These are phyloP conservation scores for Trypanosoma rangeli DNA, from an alignment of 208 protist genomes.

Conservation along the genomic window DNA sequence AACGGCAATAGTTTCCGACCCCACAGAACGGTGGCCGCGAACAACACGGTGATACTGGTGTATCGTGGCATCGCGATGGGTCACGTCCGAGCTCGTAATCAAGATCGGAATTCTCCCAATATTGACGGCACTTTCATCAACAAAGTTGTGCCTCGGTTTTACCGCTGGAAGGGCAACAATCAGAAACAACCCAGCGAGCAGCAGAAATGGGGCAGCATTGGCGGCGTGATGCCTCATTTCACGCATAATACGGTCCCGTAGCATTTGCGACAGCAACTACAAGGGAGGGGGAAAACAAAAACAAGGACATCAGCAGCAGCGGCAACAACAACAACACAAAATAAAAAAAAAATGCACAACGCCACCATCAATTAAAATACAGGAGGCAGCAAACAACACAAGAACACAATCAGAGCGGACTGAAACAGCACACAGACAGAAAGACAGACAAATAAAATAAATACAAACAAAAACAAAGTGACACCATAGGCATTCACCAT, in stretches of 20 bases:
- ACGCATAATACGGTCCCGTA: slow-evolving; percentile 21
- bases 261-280: slow-evolving; percentile 30
- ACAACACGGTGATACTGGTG: slow-evolving; percentile 39
- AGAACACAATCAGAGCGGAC: neutral
- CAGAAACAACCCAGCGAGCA: slow-evolving; percentile 40
- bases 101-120: slow-evolving; percentile 24
- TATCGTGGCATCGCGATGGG: slow-evolving; percentile 23
- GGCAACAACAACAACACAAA: slow-evolving; percentile 5
- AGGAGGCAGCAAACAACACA: neutral
- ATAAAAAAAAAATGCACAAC: slow-evolving; percentile 14
- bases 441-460: neutral
- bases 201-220: slow-evolving; percentile 40
- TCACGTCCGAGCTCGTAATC: neutral
- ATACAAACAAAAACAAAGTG: slow-evolving; percentile 19
- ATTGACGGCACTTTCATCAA: slow-evolving; percentile 67
- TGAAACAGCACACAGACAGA: neutral
- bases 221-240: slow-evolving; percentile 36
- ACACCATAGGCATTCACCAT: neutral
- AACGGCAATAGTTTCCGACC: slow-evolving; percentile 60
- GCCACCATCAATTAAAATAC: slow-evolving; percentile 7
- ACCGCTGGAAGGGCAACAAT: slow-evolving; percentile 40
- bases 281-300: slow-evolving; percentile 19
- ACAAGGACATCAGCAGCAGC: neutral
- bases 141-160: slow-evolving; percentile 27
- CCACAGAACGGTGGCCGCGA: slow-evolving; percentile 55